Evolutionary conservation across 2,329 filamentous ascomycete species (phyloP).

Genomic region (Ceratocystis cubensis): DNA sequence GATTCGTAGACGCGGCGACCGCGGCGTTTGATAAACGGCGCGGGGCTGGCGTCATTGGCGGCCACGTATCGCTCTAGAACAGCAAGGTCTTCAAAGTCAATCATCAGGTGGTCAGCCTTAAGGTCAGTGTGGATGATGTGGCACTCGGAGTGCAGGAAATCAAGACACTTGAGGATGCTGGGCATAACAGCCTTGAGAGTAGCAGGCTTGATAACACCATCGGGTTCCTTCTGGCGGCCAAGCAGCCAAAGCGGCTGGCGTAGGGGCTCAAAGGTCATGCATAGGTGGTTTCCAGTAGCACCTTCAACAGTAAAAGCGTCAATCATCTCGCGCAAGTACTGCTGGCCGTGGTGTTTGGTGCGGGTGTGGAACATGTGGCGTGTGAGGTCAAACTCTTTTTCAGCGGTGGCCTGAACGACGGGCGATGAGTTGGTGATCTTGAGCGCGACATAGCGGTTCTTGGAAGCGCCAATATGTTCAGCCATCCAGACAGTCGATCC

Average conservation of each 20-base stretch:
- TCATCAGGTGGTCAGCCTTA: constrained; percentile 28
- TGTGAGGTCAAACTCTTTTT: constrained; percentile 24
- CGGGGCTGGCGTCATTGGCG: constrained; percentile 24
- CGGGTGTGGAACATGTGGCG: constrained; percentile 23
- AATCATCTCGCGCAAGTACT: constrained; percentile 26
- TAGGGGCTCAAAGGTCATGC: constrained; percentile 30
- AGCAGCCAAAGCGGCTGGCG: constrained; percentile 33
- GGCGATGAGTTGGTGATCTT: constrained; percentile 26
- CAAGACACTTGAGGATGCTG: constrained; percentile 30
- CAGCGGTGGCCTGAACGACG: constrained; percentile 23
- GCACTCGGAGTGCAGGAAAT: constrained; percentile 33
- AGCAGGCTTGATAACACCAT: constrained; percentile 29
- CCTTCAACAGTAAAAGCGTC: constrained; percentile 27
- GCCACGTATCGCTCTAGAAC: constrained; percentile 24
- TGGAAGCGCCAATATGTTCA: constrained; percentile 22
- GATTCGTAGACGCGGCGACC: constrained; percentile 23
- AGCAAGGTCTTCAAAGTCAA: constrained; percentile 22
- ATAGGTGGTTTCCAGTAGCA: constrained; percentile 27
- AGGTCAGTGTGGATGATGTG: constrained; percentile 37
- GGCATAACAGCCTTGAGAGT: constrained; percentile 30
- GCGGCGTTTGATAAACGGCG: constrained; percentile 23
- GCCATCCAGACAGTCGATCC: constrained; percentile 33
- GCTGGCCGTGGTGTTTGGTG: constrained; percentile 26
- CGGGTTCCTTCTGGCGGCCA: constrained; percentile 28
- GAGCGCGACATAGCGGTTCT: constrained; percentile 24